Percentiles rank a stretch among this genome's conserved stretches.
These are phyloP conservation scores for Fusarium pininemorale DNA, from an alignment of 2,329 filamentous ascomycete genomes.

Conservation along the genomic window DNA sequence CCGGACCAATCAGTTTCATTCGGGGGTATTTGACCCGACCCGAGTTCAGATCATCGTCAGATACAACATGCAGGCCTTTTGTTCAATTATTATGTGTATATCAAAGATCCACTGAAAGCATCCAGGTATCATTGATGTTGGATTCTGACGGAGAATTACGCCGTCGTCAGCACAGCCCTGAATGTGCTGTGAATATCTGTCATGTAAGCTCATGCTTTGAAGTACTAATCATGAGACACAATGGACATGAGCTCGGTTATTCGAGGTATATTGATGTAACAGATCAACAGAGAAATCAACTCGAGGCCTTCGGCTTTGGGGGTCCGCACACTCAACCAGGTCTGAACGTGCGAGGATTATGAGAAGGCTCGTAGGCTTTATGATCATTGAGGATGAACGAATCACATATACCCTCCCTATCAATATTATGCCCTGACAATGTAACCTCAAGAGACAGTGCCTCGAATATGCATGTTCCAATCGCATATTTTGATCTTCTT, in stretches of 20 bases:
- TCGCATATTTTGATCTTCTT: not conserved
- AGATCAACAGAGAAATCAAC: not conserved
- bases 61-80: not conserved
- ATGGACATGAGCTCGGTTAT: not conserved
- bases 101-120: not conserved
- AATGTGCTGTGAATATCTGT: not conserved
- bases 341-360: not conserved
- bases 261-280: not conserved
- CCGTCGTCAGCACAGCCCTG: not conserved
- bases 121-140: not conserved
- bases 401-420: not conserved
- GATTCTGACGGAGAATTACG: not conserved
- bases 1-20: conserved; percentile 23
- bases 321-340: not conserved
- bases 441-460: not conserved
- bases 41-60: conserved; percentile 9
- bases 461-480: not conserved
- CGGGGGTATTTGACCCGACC: conserved; percentile 1
- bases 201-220: too few relatives aligned
- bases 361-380: not conserved
- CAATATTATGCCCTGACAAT: not conserved
- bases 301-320: not conserved
- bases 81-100: not conserved
- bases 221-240: not conserved
- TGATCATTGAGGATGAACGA: not conserved